These are phyloP conservation scores for Fusarium abutilonis DNA, from an alignment of 2,329 filamentous ascomycete species.

Conservation along the genomic window DNA sequence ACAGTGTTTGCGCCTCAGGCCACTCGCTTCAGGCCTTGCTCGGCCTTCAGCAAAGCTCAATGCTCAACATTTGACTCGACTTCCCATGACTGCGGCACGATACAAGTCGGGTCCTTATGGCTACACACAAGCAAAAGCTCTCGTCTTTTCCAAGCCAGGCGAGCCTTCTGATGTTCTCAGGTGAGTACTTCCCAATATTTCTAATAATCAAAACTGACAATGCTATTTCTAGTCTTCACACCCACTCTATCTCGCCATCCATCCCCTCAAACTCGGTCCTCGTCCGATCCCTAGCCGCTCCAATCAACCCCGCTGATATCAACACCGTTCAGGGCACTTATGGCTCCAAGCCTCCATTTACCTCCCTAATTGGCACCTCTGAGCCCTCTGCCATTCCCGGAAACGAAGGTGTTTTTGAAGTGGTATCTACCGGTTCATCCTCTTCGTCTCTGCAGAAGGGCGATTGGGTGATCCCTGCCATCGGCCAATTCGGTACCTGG, in stretches of 20 bases:
- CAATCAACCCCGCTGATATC: slow-evolving; percentile 97
- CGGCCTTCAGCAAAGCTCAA: slow-evolving; percentile 38
- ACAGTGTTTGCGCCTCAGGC: slow-evolving; percentile 39
- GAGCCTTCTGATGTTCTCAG: slow-evolving; percentile 76
- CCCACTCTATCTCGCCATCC: slow-evolving; percentile 79
- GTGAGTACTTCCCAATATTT: slow-evolving; percentile 52
- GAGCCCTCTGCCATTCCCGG: slow-evolving; percentile 81
- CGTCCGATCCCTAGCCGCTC: slow-evolving; percentile 86
- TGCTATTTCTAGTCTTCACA: slow-evolving; percentile 65
- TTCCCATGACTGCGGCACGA: slow-evolving; percentile 50
- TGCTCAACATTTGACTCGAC: slow-evolving; percentile 23
- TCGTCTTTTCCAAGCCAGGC: slow-evolving; percentile 78
- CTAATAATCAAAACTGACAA: background rate
- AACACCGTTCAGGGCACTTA: slow-evolving; percentile 99
- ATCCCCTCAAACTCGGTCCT: slow-evolving; percentile 74
- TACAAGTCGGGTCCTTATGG: slow-evolving; percentile 73
- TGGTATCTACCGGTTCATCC: slow-evolving; percentile 73
- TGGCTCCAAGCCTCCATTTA: slow-evolving; percentile 83
- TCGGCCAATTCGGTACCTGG: slow-evolving; percentile 90
- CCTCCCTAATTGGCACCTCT: slow-evolving; percentile 77
- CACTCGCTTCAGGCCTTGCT: slow-evolving; percentile 35
- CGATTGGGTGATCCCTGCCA: slow-evolving; percentile 93
- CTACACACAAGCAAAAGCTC: slow-evolving; percentile 85
- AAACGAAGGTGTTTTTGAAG: slow-evolving; percentile 94
- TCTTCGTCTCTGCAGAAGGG: slow-evolving; percentile 70